phyloP scores from a whole-genome alignment of 202 grass and related monocot genomes.

The Digitaria exilis region DNA sequence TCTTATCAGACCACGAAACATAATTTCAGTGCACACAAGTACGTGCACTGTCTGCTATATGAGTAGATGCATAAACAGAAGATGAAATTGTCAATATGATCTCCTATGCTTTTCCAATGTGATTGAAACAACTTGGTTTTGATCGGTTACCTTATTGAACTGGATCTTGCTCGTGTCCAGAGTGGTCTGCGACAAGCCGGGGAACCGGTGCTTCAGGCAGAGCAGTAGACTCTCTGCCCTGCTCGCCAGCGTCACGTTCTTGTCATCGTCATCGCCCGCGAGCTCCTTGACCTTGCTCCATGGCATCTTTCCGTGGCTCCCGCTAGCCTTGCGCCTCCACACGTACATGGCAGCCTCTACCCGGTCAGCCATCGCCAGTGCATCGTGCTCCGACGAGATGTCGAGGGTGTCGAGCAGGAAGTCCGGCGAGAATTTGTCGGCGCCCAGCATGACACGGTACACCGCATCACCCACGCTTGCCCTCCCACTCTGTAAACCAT shows the following conservation, averaged over 20 bases:
- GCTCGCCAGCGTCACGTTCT: constrained; percentile 72
- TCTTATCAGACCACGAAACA: constrained; percentile 23
- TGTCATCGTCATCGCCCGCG: constrained; percentile 52
- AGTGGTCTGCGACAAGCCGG: constrained; percentile 86
- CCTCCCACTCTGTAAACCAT: constrained; percentile 69
- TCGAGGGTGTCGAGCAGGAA: constrained; percentile 78
- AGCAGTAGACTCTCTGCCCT: constrained; percentile 79
- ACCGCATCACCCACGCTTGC: constrained; percentile 70
- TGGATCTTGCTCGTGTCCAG: constrained; percentile 99
- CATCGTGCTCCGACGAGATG: constrained; percentile 79
- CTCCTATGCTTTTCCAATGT: background rate
- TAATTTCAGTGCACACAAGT: background rate
- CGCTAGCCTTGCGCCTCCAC: constrained; percentile 80
- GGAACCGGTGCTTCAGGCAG: constrained; percentile 87
- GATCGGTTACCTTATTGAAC: constrained; percentile 76
- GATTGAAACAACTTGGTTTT: background rate
- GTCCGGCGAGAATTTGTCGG: constrained; percentile 79
- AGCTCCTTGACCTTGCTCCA: constrained; percentile 93
- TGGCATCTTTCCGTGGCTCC: constrained; percentile 48
- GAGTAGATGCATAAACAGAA: background rate
- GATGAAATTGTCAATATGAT: background rate
- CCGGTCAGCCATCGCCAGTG: constrained; percentile 69
- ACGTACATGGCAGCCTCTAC: constrained; percentile 97
- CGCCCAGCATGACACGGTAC: constrained; percentile 60
- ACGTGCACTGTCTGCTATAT: background rate